These are phyloP conservation scores for Mikania micrantha DNA, from an alignment of 129 eudicot genomes.

Conservation along the genomic window DNA sequence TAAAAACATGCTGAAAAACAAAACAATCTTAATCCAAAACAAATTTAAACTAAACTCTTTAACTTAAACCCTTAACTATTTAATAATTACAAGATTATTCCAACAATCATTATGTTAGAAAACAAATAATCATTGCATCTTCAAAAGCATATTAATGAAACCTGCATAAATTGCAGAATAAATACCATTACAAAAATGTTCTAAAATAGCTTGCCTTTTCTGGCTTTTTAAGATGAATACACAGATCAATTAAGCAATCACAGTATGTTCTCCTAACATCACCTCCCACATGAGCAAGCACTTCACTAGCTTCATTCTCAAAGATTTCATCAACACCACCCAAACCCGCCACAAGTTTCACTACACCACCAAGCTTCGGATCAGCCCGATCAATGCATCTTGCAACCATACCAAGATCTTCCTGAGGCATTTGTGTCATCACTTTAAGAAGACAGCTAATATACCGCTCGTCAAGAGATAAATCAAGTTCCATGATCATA, in stretches of 20 bases:
- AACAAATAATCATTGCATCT: neutral
- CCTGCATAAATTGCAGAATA: neutral
- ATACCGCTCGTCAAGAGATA: slow-evolving; percentile 73
- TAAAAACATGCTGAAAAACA: too few species aligned
- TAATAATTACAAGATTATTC: too few species aligned
- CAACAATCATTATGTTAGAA: neutral
- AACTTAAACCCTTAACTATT: too few species aligned
- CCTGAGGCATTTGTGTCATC: slow-evolving; percentile 53
- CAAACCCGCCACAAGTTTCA: slow-evolving; percentile 40
- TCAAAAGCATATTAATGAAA: neutral
- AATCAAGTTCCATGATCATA: slow-evolving; percentile 39
- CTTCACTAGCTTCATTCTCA: slow-evolving; percentile 44
- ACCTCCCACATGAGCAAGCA: slow-evolving; percentile 29
- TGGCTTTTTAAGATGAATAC: slow-evolving; percentile 51
- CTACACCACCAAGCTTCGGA: slow-evolving; percentile 58
- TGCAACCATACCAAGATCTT: slow-evolving; percentile 54
- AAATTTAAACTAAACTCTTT: too few species aligned
- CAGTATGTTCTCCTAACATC: slow-evolving; percentile 64
- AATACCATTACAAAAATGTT: neutral
- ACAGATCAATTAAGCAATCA: slow-evolving; percentile 78
- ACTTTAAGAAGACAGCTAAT: slow-evolving; percentile 80
- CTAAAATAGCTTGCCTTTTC: slow-evolving; percentile 72
- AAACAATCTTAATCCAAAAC: too few species aligned
- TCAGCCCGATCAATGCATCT: slow-evolving; percentile 58
- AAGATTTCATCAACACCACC: slow-evolving; percentile 32